phyloP scores from a whole-genome alignment of 176 grass and related monocot genomes.

The Elymus sibiricus region DNA sequence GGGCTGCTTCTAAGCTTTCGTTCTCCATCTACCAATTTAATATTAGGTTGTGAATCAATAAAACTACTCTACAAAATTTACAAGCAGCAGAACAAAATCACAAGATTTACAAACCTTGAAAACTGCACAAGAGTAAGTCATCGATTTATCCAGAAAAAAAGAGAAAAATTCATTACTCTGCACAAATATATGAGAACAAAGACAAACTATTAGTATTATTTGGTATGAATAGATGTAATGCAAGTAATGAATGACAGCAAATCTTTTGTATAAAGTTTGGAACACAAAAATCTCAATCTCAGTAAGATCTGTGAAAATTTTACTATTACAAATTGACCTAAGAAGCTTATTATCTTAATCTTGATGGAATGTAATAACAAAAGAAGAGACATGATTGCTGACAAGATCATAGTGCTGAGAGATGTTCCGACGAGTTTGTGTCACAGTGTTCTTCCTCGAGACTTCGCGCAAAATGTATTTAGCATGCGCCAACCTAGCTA shows the following conservation, averaged over 20 bases:
- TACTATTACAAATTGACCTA: neutral
- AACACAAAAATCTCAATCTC: neutral
- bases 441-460: neutral
- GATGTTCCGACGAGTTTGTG: neutral
- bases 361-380: neutral
- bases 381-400: neutral
- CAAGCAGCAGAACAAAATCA: neutral
- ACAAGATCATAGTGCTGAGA: neutral
- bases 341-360: neutral
- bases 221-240: neutral
- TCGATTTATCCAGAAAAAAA: neutral
- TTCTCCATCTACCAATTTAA: neutral
- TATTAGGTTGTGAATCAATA: neutral
- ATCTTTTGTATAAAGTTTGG: neutral
- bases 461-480: neutral
- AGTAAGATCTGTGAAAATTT: neutral
- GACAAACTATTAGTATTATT: neutral
- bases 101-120: neutral
- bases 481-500: neutral
- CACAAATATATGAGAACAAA: neutral
- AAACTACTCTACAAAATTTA: neutral
- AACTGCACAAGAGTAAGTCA: neutral
- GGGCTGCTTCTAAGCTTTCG: neutral
- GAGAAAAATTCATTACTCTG: constrained; percentile 4
- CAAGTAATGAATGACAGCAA: neutral